phyloP scores from a whole-genome alignment of 192 early-diverging fungal species.

The Gonapodya prolifera region DNA sequence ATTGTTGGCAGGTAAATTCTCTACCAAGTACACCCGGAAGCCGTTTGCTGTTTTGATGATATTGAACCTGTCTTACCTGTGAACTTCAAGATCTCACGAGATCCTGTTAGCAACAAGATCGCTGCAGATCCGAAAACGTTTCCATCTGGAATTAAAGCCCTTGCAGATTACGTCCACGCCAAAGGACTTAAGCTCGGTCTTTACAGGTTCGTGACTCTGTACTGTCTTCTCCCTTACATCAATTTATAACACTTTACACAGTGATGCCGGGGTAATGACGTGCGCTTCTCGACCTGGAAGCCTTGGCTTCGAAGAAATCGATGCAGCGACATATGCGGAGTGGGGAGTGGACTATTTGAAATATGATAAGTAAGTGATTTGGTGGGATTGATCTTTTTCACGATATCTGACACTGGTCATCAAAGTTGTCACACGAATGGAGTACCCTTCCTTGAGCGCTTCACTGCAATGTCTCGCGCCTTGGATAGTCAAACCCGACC shows the following conservation, averaged over 20 bases:
- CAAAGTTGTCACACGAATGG: too few relatives aligned
- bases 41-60: too few relatives aligned
- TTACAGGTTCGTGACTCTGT: constrained; percentile 23
- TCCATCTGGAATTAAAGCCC: constrained; percentile 34
- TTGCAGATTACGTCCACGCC: constrained; percentile 37
- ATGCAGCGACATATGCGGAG: constrained; percentile 30
- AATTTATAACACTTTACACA: too few relatives aligned
- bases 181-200: constrained; percentile 27
- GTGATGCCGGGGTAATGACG: constrained; percentile 19
- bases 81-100: constrained; percentile 22
- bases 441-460: too few relatives aligned
- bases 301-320: constrained; percentile 25
- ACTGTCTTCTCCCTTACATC: too few relatives aligned
- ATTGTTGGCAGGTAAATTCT: too few relatives aligned
- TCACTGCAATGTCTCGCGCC: too few relatives aligned
- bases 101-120: constrained; percentile 13
- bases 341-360: constrained; percentile 53
- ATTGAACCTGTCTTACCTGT: too few relatives aligned
- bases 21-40: too few relatives aligned
- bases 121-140: constrained; percentile 26
- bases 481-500: too few relatives aligned
- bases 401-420: too few relatives aligned
- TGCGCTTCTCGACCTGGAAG: constrained; percentile 37
- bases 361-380: constrained; percentile 51
- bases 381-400: too few relatives aligned